Base-by-base conservation (phyloP, 805 yeast genomes). In the Metschnikowia reukaufii region DNA sequence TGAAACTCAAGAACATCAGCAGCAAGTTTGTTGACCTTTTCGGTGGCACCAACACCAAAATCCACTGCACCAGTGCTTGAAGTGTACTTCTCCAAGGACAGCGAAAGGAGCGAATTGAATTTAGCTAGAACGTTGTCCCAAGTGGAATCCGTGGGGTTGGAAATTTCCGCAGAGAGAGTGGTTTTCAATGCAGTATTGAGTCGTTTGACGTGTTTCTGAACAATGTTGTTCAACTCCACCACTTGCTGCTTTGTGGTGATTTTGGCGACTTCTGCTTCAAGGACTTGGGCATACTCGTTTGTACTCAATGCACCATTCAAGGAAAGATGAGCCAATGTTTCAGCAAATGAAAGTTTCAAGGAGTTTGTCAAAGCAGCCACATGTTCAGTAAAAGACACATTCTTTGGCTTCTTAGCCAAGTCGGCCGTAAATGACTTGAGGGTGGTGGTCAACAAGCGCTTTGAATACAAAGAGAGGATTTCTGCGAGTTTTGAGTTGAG, bases 31-130 rank as follows among this genome's bases (percentile, higher is more conserved):
- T 82, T 83, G 20, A 70, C 71, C 3, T 65, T 74, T 0, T 55
- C 62, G 2, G 70, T 39, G 2, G 82, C 72, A 0, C 94, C 96
- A 6, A 90, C 65, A 20, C 79, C 79, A 55, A 89, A 87, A 58
- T 88, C 90, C 54, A 67, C 76, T 2, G 18, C 21, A 0, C 59
- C 65, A 2, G 60, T 71, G 0, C 46, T 60, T 0, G 13, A 20
- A 2, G 47, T 45, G 32, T 45, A 55, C 44, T 50, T 52, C 34
- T 13, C 40, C 25, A 50, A 41, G 4, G 47, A 46, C 33, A 42
- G 48, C 15, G 42, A 39, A n/a, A 45, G 50, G 49, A 88, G 96
- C 94, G 88, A 16, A 79, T 70, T 40, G 53, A 58, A 61, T 30
- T 50, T 48, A 9, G 31, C 47, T 44, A 59, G 27, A 16, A 62